Conservation (phyloP, 495 filamentous ascomycete species). For the Cercophora sp. region DNA sequence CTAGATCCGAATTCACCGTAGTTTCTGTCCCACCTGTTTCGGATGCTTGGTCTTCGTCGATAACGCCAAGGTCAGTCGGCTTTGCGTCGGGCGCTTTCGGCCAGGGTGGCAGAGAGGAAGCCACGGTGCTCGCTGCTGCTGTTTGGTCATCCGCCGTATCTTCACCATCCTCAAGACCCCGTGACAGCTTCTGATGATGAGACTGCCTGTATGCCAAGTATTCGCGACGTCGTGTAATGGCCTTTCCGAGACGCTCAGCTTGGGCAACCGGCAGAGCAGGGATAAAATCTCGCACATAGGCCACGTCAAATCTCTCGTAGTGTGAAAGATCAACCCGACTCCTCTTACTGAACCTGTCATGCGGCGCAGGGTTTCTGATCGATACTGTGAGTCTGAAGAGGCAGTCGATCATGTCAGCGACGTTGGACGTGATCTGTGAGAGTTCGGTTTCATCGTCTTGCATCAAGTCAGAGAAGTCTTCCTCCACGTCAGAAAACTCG, state of each 20-base stretch:
- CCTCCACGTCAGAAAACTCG: background rate
- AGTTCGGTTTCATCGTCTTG: conserved; percentile 12
- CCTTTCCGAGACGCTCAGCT: conserved; percentile 35
- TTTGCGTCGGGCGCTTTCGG: background rate
- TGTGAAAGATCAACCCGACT: conserved; percentile 9
- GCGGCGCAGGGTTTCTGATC: conserved; percentile 24
- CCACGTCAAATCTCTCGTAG: conserved; percentile 13
- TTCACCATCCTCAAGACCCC: conserved; percentile 17
- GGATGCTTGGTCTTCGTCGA: conserved; percentile 21
- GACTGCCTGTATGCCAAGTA: conserved; percentile 40
- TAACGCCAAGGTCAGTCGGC: background rate
- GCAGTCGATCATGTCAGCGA: conserved; percentile 18
- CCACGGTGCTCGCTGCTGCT: conserved; percentile 10
- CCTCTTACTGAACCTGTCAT: conserved; percentile 21
- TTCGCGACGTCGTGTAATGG: conserved; percentile 38
- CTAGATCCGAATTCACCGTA: conserved; percentile 14
- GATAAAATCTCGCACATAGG: conserved; percentile 7
- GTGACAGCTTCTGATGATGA: conserved; percentile 35
- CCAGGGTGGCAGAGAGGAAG: conserved; percentile 13
- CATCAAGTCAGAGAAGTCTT: background rate
- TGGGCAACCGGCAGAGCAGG: conserved; percentile 8
- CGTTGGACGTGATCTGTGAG: conserved; percentile 7
- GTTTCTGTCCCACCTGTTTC: conserved; percentile 20
- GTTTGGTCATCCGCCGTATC: background rate
- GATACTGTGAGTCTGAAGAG: conserved; percentile 19